A percentile compares a stretch with the other conserved stretches of the same genome.
These are phyloP conservation scores for Rhodotorula sp. DNA, from an alignment of 1,284 basidiomycete species.

Conservation along the genomic window DNA sequence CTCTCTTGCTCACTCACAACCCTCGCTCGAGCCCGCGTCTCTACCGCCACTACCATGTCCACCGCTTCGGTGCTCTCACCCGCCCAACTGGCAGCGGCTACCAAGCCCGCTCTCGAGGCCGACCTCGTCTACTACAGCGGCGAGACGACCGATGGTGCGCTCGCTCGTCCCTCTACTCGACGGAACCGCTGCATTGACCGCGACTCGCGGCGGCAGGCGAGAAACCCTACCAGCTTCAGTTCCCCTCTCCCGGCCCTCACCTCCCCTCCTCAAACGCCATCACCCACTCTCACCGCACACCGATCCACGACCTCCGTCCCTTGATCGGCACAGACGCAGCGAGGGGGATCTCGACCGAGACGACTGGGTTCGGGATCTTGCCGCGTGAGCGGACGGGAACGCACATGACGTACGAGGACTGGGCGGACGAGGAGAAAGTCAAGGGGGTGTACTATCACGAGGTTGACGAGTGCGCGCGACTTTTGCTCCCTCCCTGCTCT, in stretches of 20 bases:
- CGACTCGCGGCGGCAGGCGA: background rate
- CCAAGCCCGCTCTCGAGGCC: background rate
- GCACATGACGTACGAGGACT: slow-evolving; percentile 51
- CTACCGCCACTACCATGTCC: background rate
- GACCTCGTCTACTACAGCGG: slow-evolving; percentile 13
- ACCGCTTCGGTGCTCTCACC: background rate
- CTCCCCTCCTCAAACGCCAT: slow-evolving; percentile 17
- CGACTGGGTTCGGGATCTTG: slow-evolving; percentile 60
- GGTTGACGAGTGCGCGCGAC: slow-evolving; percentile 51
- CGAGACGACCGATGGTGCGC: slow-evolving; percentile 9
- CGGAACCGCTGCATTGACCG: too few relatives aligned
- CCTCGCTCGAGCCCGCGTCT: background rate
- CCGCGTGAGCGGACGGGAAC: slow-evolving; percentile 49
- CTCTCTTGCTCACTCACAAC: background rate
- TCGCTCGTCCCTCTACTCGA: background rate
- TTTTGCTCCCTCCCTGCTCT: background rate
- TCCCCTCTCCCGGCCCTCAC: slow-evolving; percentile 2
- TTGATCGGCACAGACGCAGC: slow-evolving; percentile 60
- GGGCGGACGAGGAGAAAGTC: slow-evolving; percentile 57
- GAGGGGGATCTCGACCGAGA: slow-evolving; percentile 59
- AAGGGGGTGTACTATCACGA: slow-evolving; percentile 62
- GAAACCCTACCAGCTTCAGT: slow-evolving; percentile 20
- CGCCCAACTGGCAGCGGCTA: background rate
- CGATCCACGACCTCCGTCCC: slow-evolving; percentile 32
- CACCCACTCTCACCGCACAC: background rate